A percentile compares a stretch with the other conserved stretches of the same genome.
These are phyloP conservation scores for Monoraphidium neglectum DNA, from an alignment of 139 green algal species.

Conservation along the genomic window DNA sequence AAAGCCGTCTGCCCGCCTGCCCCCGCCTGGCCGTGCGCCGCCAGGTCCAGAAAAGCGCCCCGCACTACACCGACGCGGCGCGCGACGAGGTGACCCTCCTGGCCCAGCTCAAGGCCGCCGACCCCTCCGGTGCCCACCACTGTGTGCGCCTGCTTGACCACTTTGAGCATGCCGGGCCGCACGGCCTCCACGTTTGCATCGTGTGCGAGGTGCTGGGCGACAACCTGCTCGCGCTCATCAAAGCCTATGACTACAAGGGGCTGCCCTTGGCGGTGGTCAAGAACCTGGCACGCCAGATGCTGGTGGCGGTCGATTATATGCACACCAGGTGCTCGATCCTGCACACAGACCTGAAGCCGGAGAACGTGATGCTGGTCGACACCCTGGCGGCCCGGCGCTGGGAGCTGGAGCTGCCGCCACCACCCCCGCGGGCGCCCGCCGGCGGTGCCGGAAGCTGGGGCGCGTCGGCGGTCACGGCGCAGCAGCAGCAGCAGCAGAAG, in stretches of 20 bases:
- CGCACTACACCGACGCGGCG: constrained; percentile 97
- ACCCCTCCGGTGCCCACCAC: constrained; percentile 54
- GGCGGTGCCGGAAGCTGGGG: neutral
- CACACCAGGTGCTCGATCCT: constrained; percentile 84
- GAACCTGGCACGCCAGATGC: constrained; percentile 80
- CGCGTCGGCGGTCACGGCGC: no score
- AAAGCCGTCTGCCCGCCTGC: neutral
- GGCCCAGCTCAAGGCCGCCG: constrained; percentile 70
- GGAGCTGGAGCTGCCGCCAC: constrained; percentile 38
- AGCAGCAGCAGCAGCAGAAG: constrained; percentile 1
- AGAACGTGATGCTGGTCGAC: constrained; percentile 94
- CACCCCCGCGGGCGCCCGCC: neutral
- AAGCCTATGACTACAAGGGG: constrained; percentile 82
- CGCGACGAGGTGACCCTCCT: constrained; percentile 95
- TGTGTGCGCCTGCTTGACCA: constrained; percentile 85
- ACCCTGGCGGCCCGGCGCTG: constrained; percentile 53
- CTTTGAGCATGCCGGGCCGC: constrained; percentile 93
- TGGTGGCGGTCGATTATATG: constrained; percentile 93
- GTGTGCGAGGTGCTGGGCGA: constrained; percentile 90
- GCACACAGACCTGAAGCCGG: constrained; percentile 97
- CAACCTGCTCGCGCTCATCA: constrained; percentile 74
- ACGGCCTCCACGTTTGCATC: constrained; percentile 98
- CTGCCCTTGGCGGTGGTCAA: constrained; percentile 87
- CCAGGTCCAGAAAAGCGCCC: constrained; percentile 95
- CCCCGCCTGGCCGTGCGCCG: neutral